These are phyloP conservation scores for Staphylotrichum tortipilum DNA, from an alignment of 495 filamentous ascomycete genomes.

Conservation along the genomic window DNA sequence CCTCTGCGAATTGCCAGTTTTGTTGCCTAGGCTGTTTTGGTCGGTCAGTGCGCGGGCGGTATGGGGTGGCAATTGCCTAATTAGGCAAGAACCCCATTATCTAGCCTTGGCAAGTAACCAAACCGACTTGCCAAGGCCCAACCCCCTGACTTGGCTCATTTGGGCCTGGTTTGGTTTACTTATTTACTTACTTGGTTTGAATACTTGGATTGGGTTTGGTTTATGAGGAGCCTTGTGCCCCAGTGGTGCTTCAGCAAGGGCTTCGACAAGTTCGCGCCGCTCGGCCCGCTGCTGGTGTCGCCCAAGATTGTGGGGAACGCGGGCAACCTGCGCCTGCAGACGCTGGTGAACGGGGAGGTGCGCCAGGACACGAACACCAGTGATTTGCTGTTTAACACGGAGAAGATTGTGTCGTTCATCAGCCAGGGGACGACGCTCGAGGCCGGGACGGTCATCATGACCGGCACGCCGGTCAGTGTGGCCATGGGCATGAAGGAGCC, in stretches of 20 bases:
- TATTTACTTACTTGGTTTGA: too few species aligned
- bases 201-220: too few species aligned
- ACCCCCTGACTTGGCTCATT: too few species aligned
- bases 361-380: neutral
- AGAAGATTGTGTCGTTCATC: neutral
- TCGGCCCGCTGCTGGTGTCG: conserved; percentile 42
- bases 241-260: conserved; percentile 32
- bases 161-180: too few species aligned
- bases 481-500: conserved; percentile 48
- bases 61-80: too few species aligned
- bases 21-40: too few species aligned
- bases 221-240: too few species aligned
- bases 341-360: neutral
- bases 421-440: conserved; percentile 31
- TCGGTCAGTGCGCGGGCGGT: too few species aligned
- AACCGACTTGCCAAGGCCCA: too few species aligned
- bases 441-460: conserved; percentile 29
- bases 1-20: too few species aligned
- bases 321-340: neutral
- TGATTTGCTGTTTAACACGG: neutral
- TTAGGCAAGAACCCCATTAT: too few species aligned
- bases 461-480: conserved; percentile 35
- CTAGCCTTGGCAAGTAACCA: too few species aligned
- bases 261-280: conserved; percentile 27
- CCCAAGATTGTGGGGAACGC: conserved; percentile 13